Base-by-base conservation (phyloP, 2,329 filamentous ascomycete genomes). In the Cucurbitaria berberidis region DNA sequence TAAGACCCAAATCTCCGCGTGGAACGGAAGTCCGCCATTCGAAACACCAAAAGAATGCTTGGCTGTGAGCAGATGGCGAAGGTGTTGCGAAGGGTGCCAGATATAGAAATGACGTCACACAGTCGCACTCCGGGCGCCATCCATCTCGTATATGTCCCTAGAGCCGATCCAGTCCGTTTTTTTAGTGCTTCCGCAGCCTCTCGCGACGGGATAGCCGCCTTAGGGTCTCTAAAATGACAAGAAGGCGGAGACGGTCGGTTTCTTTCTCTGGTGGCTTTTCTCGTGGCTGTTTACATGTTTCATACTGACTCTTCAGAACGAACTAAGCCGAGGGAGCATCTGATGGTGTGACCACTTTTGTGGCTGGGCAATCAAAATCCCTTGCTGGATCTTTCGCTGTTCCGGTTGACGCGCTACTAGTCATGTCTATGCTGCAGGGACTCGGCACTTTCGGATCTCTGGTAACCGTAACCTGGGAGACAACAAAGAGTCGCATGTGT, bases 21-120 rank as follows among this genome's bases (percentile, higher is more conserved):
- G 22, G 15, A 26, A 42, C 24, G 16, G 15, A 26, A 40, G 13
- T 39, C 44, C n/a, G 18, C 26, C 44, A 39, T 34, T 32, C 16
- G 9, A 55, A 46, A 55, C 38, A 44, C 27, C 27, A 45, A 48
- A n/a, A 26, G 30, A 26, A 44, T 29, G 18, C 48, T 48, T 51
- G 43, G 48, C 53, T 27, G 21, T 26, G 16, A 5, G 24, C 11
- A 36, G 38, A 22, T 46, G 43, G 5, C 36, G 1, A 41, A 32
- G 18, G 34, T 46, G 42, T 24, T 42, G 11, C 21, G 27, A 30
- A 1, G 27, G 27, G 9, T 13, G 11, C 5, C 42, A 40, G 19
- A 53, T 39, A 43, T 45, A 40, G 30, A 26, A 19, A 30, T 57
- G 54, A 57, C 54, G 54, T 57, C 54, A 57, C 24, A 35, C 22